A percentile compares a stretch with the other conserved stretches of the same genome.
Conservation (phyloP, 139 green algal species). For the Astrephomene gubernaculifera region DNA sequence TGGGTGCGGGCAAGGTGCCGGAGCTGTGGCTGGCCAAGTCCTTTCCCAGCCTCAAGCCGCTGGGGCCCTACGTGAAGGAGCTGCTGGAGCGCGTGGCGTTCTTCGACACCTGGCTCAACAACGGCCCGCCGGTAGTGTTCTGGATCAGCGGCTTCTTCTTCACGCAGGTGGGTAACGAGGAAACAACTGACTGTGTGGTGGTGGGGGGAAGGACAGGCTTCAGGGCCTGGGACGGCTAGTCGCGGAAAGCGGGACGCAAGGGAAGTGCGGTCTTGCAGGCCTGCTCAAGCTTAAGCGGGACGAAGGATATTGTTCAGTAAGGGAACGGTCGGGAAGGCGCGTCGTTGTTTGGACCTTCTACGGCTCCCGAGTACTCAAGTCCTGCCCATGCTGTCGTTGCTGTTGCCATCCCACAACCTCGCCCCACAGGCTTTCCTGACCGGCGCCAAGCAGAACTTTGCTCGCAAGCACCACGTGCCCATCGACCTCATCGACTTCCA, state of each 20-base stretch:
- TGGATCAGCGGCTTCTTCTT: conserved; percentile 91
- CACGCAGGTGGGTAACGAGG: conserved; percentile 79
- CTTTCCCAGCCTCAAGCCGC: conserved; percentile 81
- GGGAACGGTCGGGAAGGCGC: too few relatives aligned
- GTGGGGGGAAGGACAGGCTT: too few relatives aligned
- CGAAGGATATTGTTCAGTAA: too few relatives aligned
- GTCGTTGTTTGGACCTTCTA: too few relatives aligned
- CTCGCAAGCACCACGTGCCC: conserved; percentile 72
- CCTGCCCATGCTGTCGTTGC: too few relatives aligned
- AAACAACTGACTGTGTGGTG: too few relatives aligned
- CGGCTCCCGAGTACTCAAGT: too few relatives aligned
- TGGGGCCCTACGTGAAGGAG: conserved; percentile 81
- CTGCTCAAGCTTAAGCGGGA: too few relatives aligned
- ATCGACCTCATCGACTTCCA: conserved; percentile 84
- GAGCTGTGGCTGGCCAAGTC: conserved; percentile 76
- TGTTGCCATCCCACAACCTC: too few relatives aligned
- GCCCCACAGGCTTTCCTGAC: conserved; percentile 89
- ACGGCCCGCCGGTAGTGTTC: conserved; percentile 69
- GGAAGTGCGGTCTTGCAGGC: too few relatives aligned
- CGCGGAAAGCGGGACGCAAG: too few relatives aligned
- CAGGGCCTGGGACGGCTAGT: too few relatives aligned
- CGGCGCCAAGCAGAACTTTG: conserved; percentile 86
- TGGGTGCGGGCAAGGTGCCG: conserved; percentile 79
- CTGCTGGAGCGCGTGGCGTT: conserved; percentile 70
- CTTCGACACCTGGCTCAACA: conserved; percentile 74